Conservation (phyloP, 352 stramenopile species). For the Globisporangium cylindrosporum region DNA sequence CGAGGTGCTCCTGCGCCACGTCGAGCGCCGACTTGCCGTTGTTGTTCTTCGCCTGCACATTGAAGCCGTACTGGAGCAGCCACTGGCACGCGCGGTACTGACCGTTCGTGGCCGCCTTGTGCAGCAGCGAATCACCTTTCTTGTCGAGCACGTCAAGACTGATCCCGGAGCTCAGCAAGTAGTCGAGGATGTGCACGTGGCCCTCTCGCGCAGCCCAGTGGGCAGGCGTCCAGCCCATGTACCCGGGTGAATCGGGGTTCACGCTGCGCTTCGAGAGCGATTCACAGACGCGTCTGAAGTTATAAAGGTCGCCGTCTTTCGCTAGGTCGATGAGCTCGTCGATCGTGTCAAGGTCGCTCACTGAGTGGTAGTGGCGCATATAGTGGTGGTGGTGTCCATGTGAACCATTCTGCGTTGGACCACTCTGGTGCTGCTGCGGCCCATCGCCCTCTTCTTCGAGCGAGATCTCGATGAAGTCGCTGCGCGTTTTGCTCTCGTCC, state of each 20-base stretch:
- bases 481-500: constrained; percentile 15
- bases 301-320: constrained; percentile 51
- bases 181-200: constrained; percentile 62
- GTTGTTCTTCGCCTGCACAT: constrained; percentile 62
- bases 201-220: constrained; percentile 73
- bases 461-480: constrained; percentile 65
- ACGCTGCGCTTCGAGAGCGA: constrained; percentile 37
- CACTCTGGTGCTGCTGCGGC: constrained; percentile 4
- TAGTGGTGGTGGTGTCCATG: constrained; percentile 1
- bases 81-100: constrained; percentile 62
- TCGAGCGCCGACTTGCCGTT: constrained; percentile 61
- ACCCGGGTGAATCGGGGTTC: constrained; percentile 47
- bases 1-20: constrained; percentile 48
- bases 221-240: constrained; percentile 73
- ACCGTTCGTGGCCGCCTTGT: constrained; percentile 76
- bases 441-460: constrained; percentile 21
- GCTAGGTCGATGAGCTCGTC: constrained; percentile 63
- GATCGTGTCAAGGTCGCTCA: constrained; percentile 41
- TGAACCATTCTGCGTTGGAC: not conserved
- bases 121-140: constrained; percentile 66
- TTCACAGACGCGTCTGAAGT: constrained; percentile 48
- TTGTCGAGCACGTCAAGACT: constrained; percentile 65
- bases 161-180: constrained; percentile 36
- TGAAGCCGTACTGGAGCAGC: constrained; percentile 67
- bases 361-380: constrained; percentile 11